Evolutionary conservation across 176 grass and related monocot species (phyloP).

Genomic region (Zoysia pacifica): DNA sequence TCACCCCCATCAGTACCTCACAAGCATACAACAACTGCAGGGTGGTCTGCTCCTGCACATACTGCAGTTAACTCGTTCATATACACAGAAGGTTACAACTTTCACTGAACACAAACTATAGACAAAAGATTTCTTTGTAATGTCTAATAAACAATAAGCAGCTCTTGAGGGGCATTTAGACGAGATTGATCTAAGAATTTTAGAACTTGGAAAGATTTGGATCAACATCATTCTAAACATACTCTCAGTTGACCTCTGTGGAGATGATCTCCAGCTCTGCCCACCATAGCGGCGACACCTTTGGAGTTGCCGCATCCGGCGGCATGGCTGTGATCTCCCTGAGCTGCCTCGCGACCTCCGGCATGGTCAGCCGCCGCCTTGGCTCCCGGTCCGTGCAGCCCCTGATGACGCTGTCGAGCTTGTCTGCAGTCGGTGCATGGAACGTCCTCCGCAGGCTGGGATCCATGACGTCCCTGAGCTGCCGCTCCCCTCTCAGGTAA

Average conservation of each 20-base stretch:
- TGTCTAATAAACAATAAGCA: slow-evolving; percentile 5
- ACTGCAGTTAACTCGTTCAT: background rate
- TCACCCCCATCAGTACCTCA: background rate
- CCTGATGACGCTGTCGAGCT: slow-evolving; percentile 49
- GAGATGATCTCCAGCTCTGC: slow-evolving; percentile 89
- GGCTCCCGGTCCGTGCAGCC: slow-evolving; percentile 64
- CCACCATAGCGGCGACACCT: slow-evolving; percentile 87
- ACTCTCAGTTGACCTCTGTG: slow-evolving; percentile 43
- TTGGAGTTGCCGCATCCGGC: slow-evolving; percentile 66
- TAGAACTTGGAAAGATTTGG: background rate
- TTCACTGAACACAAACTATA: background rate
- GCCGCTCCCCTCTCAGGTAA: slow-evolving; percentile 50
- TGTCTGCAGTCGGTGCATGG: slow-evolving; percentile 43
- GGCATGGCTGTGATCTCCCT: slow-evolving; percentile 83
- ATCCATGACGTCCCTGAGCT: slow-evolving; percentile 64
- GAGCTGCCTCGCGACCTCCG: slow-evolving; percentile 50
- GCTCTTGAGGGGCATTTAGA: background rate
- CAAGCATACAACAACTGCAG: slow-evolving; percentile 12
- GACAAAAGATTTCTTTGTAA: background rate
- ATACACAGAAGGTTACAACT: slow-evolving; percentile 20
- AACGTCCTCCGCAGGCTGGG: slow-evolving; percentile 43
- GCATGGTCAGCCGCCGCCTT: slow-evolving; percentile 45
- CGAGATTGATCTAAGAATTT: background rate
- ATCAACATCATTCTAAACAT: background rate
- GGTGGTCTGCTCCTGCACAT: background rate